Evolutionary conservation across 805 yeast species (phyloP).

Genomic region (Zygosaccharomyces kombuchaensis): DNA sequence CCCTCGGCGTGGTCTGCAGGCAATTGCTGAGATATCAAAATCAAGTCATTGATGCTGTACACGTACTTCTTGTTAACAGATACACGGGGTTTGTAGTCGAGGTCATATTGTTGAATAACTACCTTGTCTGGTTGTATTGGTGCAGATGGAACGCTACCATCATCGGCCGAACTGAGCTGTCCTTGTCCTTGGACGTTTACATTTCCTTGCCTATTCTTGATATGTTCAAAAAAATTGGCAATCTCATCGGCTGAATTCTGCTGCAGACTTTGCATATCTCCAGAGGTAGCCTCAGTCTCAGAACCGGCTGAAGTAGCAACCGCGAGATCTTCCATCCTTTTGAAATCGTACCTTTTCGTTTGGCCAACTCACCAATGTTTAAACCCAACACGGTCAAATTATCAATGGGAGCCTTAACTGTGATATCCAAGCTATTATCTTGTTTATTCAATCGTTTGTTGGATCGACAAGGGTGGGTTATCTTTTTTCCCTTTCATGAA

Average conservation of each 20-base stretch:
- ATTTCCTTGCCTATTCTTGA: slow-evolving; percentile 6
- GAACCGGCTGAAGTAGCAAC: slow-evolving; percentile 7
- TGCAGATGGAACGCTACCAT: not conserved
- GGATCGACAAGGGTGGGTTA: not conserved
- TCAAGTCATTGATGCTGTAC: slow-evolving; percentile 31
- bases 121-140: not conserved
- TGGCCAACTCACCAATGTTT: not conserved
- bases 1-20: slow-evolving; percentile 33
- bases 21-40: slow-evolving; percentile 17
- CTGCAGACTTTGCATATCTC: not conserved
- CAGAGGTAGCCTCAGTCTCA: slow-evolving; percentile 5
- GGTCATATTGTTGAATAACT: slow-evolving; percentile 10
- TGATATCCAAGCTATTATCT: not conserved
- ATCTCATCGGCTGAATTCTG: slow-evolving; percentile 6
- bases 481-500: not conserved
- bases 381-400: not conserved
- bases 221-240: slow-evolving; percentile 10
- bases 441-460: not conserved
- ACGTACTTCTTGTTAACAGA: slow-evolving; percentile 15
- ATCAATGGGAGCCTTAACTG: not conserved
- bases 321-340: slow-evolving; percentile 5
- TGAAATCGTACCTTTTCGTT: not conserved
- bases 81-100: slow-evolving; percentile 21
- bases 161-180: not conserved
- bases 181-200: slow-evolving; percentile 1